Percentiles rank a stretch among this genome's conserved stretches.
These are phyloP conservation scores for Tillandsia fasciculata DNA, from an alignment of 176 grass and related monocot species.

Conservation along the genomic window DNA sequence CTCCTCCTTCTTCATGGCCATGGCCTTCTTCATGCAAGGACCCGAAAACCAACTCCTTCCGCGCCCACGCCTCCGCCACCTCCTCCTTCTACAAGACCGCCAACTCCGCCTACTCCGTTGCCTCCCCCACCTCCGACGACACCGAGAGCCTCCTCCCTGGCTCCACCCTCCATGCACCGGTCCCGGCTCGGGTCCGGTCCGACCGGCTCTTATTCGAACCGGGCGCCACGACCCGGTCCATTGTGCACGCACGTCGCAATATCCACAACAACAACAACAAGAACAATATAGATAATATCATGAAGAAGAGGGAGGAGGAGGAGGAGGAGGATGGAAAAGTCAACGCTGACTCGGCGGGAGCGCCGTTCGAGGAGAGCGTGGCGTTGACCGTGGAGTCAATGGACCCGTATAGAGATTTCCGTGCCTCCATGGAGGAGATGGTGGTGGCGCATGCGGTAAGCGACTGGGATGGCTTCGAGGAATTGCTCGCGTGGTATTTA, in stretches of 20 bases:
- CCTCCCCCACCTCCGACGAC: not conserved
- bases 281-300: no score
- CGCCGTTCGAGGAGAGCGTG: not conserved
- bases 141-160: no score
- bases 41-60: conserved; percentile 1
- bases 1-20: not conserved
- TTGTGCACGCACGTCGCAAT: not conserved
- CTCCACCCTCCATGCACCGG: not conserved
- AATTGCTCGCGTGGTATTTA: conserved; percentile 11
- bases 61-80: not conserved
- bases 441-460: conserved; percentile 5
- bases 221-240: not conserved
- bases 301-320: not conserved
- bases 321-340: not conserved
- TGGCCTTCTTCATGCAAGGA: conserved; percentile 3
- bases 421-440: conserved; percentile 19
- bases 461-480: conserved; percentile 5
- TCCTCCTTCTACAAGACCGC: not conserved
- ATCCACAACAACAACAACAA: no score
- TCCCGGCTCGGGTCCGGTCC: not conserved
- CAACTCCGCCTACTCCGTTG: not conserved
- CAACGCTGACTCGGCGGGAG: not conserved
- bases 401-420: conserved; percentile 6
- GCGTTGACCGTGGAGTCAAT: conserved; percentile 4
- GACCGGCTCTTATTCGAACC: conserved; percentile 4